Percentiles rank a stretch among this genome's conserved stretches.
Evolutionary conservation across 306 rosid species (phyloP).

Genomic region (Dryas octopetala): DNA sequence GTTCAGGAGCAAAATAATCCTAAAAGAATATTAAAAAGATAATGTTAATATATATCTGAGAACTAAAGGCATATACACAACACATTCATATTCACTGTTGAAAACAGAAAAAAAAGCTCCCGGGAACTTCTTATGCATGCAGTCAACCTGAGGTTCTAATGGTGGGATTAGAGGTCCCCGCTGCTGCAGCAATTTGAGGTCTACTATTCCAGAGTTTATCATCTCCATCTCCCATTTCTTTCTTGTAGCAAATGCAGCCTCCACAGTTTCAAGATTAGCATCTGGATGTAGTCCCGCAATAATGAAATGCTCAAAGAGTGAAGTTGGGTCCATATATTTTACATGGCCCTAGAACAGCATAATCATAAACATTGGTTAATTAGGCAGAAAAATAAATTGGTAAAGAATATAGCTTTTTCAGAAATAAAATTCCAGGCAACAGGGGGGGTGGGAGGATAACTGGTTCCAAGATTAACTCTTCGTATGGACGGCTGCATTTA

Average conservation of each 20-base stretch:
- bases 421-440: background rate
- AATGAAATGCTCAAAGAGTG: slow-evolving; percentile 90
- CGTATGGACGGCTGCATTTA: background rate
- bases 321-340: slow-evolving; percentile 66
- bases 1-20: background rate
- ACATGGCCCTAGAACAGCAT: slow-evolving; percentile 57
- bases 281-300: slow-evolving; percentile 92
- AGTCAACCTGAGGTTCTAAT: slow-evolving; percentile 90
- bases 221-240: slow-evolving; percentile 68
- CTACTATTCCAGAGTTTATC: slow-evolving; percentile 42
- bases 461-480: background rate
- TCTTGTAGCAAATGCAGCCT: slow-evolving; percentile 63
- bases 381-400: slow-evolving; percentile 11
- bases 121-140: slow-evolving; percentile 15
- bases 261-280: slow-evolving; percentile 68
- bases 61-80: background rate
- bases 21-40: background rate
- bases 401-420: background rate
- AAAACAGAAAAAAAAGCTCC: background rate
- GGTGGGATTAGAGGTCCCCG: slow-evolving; percentile 50
- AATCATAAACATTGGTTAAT: slow-evolving; percentile 32
- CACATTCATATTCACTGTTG: background rate
- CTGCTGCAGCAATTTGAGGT: slow-evolving; percentile 46
- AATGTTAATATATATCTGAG: background rate
- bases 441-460: background rate